These are phyloP conservation scores for Ramalina intermedia DNA, from an alignment of 495 filamentous ascomycete species.

Conservation along the genomic window DNA sequence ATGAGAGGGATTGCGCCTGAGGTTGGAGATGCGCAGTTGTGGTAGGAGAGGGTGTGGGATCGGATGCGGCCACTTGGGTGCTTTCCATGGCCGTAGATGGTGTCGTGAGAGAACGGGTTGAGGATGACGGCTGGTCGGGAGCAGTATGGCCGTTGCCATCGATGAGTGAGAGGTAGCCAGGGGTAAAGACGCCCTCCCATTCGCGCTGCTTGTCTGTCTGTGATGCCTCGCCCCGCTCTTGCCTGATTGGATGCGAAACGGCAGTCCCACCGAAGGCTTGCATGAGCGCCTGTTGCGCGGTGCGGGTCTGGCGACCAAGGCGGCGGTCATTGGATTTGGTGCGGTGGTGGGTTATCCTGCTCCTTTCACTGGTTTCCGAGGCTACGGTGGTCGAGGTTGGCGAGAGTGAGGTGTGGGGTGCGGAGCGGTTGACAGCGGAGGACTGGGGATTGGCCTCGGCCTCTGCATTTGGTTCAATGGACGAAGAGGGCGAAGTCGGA, in stretches of 20 bases:
- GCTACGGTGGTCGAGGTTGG: not conserved
- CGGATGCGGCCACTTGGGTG: slow-evolving; percentile 8
- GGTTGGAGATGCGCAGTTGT: slow-evolving; percentile 2
- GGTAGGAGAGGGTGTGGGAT: slow-evolving; percentile 1
- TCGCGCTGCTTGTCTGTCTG: slow-evolving; percentile 40
- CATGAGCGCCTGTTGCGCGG: not conserved
- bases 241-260: not conserved
- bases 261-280: slow-evolving; percentile 1
- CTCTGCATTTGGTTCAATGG: not conserved
- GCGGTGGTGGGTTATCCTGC: not conserved
- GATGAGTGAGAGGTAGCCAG: slow-evolving; percentile 42
- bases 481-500: not conserved
- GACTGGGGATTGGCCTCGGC: not conserved
- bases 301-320: not conserved
- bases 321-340: not conserved
- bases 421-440: not conserved
- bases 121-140: not conserved
- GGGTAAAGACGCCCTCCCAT: slow-evolving; percentile 46
- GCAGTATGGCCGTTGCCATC: slow-evolving; percentile 25
- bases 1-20: slow-evolving; percentile 5
- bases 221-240: not conserved
- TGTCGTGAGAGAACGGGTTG: not conserved
- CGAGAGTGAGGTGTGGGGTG: not conserved
- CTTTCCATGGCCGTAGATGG: not conserved
- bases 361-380: not conserved